These are phyloP conservation scores for Camellia sinensis DNA, from an alignment of 148 eudicot genomes.

Conservation along the genomic window DNA sequence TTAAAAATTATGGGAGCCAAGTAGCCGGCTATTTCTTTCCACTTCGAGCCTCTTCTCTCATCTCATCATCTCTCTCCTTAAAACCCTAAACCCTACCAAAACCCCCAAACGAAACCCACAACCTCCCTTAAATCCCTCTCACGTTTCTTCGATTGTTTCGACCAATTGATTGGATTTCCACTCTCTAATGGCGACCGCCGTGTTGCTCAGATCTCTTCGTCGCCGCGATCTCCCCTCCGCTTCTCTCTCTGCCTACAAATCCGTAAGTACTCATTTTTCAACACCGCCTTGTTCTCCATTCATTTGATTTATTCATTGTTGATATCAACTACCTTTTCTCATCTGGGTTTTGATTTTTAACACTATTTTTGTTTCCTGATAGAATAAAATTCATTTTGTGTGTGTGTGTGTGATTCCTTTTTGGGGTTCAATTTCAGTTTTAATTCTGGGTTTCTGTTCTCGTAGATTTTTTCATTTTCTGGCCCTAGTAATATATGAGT, in stretches of 20 bases:
- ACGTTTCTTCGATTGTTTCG: too few relatives aligned
- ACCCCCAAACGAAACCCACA: too few relatives aligned
- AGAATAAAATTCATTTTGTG: too few relatives aligned
- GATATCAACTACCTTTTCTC: background rate
- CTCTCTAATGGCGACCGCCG: constrained; percentile 16
- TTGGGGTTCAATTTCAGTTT: background rate
- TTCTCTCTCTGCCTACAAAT: constrained; percentile 22
- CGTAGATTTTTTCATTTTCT: background rate
- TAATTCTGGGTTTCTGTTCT: background rate
- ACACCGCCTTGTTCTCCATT: background rate
- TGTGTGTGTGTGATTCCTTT: background rate
- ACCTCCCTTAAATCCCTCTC: background rate
- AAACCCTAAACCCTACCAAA: background rate
- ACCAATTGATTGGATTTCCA: background rate
- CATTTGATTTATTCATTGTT: background rate
- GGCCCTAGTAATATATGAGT: background rate
- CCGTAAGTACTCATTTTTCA: constrained; percentile 8
- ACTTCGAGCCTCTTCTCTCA: background rate
- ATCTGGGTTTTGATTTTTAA: background rate
- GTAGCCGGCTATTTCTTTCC: too few relatives aligned
- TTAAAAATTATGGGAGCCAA: too few relatives aligned
- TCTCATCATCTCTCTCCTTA: background rate
- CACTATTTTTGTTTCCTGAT: too few relatives aligned
- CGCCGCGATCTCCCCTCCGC: constrained; percentile 21
- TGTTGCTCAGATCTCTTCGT: constrained; percentile 20